phyloP scores from a whole-genome alignment of 257 asterid genomes.

The Gentiana macrophylla region DNA sequence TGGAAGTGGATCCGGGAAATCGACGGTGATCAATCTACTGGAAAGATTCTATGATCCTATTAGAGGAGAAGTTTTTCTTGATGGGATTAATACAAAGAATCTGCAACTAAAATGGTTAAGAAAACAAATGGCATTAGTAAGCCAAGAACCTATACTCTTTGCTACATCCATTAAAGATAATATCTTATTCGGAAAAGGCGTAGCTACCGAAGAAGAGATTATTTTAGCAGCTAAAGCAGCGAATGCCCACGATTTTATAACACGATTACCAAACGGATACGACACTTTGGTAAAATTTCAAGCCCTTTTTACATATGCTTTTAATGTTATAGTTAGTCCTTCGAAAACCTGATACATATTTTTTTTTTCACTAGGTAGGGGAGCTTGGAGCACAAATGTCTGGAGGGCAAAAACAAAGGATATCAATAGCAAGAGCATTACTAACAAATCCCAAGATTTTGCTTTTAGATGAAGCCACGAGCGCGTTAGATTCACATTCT shows the following conservation, averaged over 20 bases:
- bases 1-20: slow-evolving; percentile 27
- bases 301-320: not conserved
- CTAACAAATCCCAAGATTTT: slow-evolving; percentile 39
- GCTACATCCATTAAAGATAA: slow-evolving; percentile 42
- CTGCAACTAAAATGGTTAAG: slow-evolving; percentile 42
- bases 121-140: slow-evolving; percentile 44
- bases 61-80: slow-evolving; percentile 36
- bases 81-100: slow-evolving; percentile 31
- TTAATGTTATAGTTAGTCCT: not conserved
- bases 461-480: slow-evolving; percentile 57
- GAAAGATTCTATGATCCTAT: slow-evolving; percentile 44
- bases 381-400: slow-evolving; percentile 44
- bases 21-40: slow-evolving; percentile 38
- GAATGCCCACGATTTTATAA: slow-evolving; percentile 40
- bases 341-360: not conserved
- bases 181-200: slow-evolving; percentile 35
- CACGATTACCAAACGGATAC: slow-evolving; percentile 37
- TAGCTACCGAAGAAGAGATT: slow-evolving; percentile 28
- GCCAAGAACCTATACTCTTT: slow-evolving; percentile 43
- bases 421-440: slow-evolving; percentile 52
- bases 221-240: slow-evolving; percentile 32
- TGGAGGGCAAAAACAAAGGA: slow-evolving; percentile 51
- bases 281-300: slow-evolving; percentile 28
- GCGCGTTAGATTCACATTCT: slow-evolving; percentile 47
- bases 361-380: slow-evolving; percentile 29